Conservation (phyloP, 129 eudicot species). For the Arctium minus region DNA sequence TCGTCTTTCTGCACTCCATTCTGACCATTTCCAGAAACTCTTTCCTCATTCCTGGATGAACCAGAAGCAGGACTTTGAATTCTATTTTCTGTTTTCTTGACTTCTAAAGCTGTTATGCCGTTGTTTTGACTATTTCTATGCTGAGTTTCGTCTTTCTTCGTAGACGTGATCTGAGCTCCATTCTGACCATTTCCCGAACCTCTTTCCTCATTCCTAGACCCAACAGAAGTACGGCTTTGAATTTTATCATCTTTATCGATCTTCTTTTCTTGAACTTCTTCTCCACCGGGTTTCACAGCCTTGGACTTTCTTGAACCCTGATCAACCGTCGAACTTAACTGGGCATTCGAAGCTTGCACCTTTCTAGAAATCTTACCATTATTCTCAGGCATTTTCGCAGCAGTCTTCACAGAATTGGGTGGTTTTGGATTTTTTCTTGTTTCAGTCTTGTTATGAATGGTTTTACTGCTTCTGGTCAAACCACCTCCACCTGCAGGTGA, state of each 20-base stretch:
- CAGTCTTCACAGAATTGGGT: conserved; percentile 6
- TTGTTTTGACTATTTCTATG: neutral
- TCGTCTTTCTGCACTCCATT: no score
- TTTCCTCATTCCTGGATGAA: neutral
- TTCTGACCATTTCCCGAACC: conserved; percentile 10
- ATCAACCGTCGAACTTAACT: neutral
- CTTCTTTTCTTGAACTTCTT: conserved; percentile 39
- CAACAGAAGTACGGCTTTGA: neutral
- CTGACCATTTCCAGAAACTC: neutral
- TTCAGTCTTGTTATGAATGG: conserved; percentile 1
- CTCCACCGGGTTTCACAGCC: neutral
- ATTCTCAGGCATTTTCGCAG: conserved; percentile 1
- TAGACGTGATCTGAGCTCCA: neutral
- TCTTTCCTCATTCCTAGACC: neutral
- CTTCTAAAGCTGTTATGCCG: neutral
- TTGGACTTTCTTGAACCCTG: conserved; percentile 16
- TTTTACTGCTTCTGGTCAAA: conserved; percentile 12
- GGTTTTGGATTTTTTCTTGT: conserved; percentile 19
- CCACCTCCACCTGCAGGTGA: neutral
- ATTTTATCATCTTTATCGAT: neutral
- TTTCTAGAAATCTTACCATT: conserved; percentile 11
- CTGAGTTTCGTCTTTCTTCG: neutral
- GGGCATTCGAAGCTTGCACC: neutral
- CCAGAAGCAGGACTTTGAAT: neutral
- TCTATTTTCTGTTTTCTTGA: neutral